Evolutionary conservation across 768 basidiomycete species (phyloP).

Genomic region (Hericium erinaceus): DNA sequence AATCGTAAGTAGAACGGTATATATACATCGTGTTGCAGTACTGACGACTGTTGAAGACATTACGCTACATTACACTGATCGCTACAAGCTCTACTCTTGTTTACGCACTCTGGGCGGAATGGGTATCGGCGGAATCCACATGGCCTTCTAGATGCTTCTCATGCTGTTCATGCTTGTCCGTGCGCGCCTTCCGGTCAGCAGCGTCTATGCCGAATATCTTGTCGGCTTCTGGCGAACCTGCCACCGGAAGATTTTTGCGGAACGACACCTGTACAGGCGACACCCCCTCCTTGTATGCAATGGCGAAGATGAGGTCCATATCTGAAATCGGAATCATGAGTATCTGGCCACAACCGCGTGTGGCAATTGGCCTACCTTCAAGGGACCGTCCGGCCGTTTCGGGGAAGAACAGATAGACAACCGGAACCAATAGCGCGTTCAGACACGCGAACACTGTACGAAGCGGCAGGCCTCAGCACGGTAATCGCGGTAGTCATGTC

Average conservation of each 20-base stretch:
- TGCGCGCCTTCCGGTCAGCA: neutral
- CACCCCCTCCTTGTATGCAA: constrained; percentile 25
- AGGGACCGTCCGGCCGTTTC: constrained; percentile 52
- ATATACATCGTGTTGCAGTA: no score
- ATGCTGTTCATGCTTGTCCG: neutral
- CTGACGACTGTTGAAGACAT: no score
- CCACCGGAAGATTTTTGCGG: constrained; percentile 23
- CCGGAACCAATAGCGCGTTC: constrained; percentile 47
- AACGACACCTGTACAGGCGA: constrained; percentile 26
- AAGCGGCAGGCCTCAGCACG: neutral
- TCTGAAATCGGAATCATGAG: constrained; percentile 9
- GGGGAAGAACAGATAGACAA: constrained; percentile 52
- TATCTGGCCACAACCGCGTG: no score
- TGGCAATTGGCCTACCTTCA: constrained; percentile 29
- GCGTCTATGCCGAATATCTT: constrained; percentile 22
- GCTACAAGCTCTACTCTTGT: no score
- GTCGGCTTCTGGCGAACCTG: constrained; percentile 27
- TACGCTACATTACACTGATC: no score
- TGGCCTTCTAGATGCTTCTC: neutral
- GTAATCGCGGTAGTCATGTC: neutral
- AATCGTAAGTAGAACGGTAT: no score
- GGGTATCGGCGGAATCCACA: neutral
- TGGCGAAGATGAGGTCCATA: constrained; percentile 27
- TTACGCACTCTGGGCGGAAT: neutral
- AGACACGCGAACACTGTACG: constrained; percentile 43